These are phyloP conservation scores for Fusarium globosum DNA, from an alignment of 2,329 filamentous ascomycete species.

Conservation along the genomic window DNA sequence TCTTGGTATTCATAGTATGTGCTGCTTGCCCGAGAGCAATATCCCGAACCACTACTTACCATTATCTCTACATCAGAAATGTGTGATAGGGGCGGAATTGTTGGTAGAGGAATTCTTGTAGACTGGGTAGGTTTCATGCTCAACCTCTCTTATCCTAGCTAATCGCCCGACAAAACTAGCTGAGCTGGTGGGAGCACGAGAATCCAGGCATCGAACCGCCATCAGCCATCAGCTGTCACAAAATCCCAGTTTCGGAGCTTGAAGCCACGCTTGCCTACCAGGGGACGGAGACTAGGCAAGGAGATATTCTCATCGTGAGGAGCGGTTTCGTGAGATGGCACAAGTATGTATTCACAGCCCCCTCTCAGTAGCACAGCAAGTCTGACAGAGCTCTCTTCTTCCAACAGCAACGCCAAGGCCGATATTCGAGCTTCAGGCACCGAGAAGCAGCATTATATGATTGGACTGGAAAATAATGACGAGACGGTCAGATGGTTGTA, in stretches of 20 bases:
- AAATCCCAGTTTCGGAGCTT: background rate
- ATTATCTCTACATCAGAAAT: background rate
- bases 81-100: background rate
- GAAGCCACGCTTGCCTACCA: background rate
- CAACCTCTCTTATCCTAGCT: background rate
- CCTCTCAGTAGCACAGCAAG: background rate
- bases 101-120: background rate
- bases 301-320: background rate
- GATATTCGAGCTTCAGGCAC: background rate
- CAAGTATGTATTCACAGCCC: background rate
- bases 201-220: background rate
- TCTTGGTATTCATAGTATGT: background rate
- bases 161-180: background rate
- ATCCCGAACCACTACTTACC: background rate
- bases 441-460: background rate
- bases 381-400: background rate
- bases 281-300: background rate
- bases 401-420: background rate
- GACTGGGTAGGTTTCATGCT: too few relatives aligned
- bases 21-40: too few relatives aligned
- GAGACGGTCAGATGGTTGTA: background rate
- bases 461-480: background rate
- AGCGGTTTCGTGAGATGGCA: background rate
- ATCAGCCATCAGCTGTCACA: background rate
- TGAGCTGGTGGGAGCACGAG: background rate